A percentile compares a stretch with the other conserved stretches of the same genome.
These are phyloP conservation scores for Agroathelia rolfsii DNA, from an alignment of 1,284 basidiomycete species.

Conservation along the genomic window DNA sequence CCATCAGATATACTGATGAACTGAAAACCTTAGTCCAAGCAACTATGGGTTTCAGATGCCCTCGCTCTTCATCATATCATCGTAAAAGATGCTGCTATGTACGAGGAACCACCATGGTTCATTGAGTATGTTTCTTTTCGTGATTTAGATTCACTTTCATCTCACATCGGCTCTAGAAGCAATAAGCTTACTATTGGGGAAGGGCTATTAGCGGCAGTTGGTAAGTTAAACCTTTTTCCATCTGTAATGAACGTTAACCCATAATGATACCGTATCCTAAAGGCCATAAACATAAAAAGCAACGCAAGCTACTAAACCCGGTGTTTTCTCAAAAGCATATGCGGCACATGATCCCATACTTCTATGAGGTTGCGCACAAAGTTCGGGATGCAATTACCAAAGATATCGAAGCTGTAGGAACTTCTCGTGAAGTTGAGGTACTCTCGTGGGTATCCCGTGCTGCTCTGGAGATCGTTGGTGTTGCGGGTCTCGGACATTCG, in stretches of 20 bases:
- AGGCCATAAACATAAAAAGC: slow-evolving; percentile 32
- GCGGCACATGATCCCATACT: slow-evolving; percentile 29
- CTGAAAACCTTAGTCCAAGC: no score
- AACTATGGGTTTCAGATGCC: slow-evolving; percentile 22
- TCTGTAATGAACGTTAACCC: neutral
- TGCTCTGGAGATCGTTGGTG: slow-evolving; percentile 31
- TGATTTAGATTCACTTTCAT: no score
- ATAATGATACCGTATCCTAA: neutral
- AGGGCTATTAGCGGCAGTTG: slow-evolving; percentile 25
- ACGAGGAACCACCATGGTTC: neutral
- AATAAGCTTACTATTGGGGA: slow-evolving; percentile 26
- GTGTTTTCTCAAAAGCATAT: slow-evolving; percentile 36
- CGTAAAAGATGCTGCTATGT: slow-evolving; percentile 16
- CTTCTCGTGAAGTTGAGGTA: no score
- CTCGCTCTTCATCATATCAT: slow-evolving; percentile 26
- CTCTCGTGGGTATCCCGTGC: slow-evolving; percentile 27
- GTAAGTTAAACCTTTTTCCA: slow-evolving; percentile 12
- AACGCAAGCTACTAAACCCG: slow-evolving; percentile 38
- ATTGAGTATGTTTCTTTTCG: slow-evolving; percentile 23
- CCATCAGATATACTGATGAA: no score
- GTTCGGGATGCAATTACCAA: slow-evolving; percentile 18
- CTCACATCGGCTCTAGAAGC: slow-evolving; percentile 12
- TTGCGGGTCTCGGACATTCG: slow-evolving; percentile 30
- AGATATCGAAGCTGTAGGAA: slow-evolving; percentile 7
- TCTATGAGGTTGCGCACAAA: slow-evolving; percentile 26